Evolutionary conservation across 768 basidiomycete genomes (phyloP).

Genomic region (Pisolithus microcarpus): DNA sequence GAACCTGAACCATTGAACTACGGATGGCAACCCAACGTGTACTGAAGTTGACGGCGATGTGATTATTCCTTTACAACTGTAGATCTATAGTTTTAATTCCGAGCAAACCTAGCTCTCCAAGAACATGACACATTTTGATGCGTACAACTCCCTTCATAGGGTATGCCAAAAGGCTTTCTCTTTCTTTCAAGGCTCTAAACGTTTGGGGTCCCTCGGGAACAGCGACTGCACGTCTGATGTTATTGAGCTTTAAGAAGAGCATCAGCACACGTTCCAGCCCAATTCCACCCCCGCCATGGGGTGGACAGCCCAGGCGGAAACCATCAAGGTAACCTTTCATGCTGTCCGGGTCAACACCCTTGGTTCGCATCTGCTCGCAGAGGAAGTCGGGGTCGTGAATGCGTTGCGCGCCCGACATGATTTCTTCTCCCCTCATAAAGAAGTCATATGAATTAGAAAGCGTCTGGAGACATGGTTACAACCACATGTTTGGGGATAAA

Average conservation of each 20-base stretch:
- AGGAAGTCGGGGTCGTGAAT: slow-evolving; percentile 86
- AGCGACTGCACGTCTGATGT: slow-evolving; percentile 87
- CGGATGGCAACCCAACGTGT: neutral
- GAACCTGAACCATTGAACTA: slow-evolving; percentile 9
- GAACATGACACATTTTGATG: neutral
- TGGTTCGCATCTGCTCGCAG: slow-evolving; percentile 74
- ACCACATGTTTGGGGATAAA: neutral
- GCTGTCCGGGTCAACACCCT: slow-evolving; percentile 83
- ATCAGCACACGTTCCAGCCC: slow-evolving; percentile 93
- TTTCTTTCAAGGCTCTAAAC: slow-evolving; percentile 70
- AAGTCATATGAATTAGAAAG: slow-evolving; percentile 99
- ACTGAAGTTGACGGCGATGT: neutral
- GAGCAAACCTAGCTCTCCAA: neutral
- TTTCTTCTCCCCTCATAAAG: slow-evolving; percentile 99
- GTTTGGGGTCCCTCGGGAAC: slow-evolving; percentile 96
- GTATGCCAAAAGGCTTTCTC: neutral
- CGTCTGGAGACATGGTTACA: slow-evolving; percentile 37
- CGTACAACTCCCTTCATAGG: neutral
- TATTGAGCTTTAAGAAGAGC: slow-evolving; percentile 95
- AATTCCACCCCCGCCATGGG: slow-evolving; percentile 96
- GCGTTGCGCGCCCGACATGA: slow-evolving; percentile 96
- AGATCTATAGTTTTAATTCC: slow-evolving; percentile 10
- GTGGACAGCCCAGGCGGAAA: slow-evolving; percentile 90
- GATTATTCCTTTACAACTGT: slow-evolving; percentile 12
- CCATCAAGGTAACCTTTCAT: slow-evolving; percentile 93